Evolutionary conservation across 805 yeast species (phyloP).

Genomic region (Starmerella vaccinii): DNA sequence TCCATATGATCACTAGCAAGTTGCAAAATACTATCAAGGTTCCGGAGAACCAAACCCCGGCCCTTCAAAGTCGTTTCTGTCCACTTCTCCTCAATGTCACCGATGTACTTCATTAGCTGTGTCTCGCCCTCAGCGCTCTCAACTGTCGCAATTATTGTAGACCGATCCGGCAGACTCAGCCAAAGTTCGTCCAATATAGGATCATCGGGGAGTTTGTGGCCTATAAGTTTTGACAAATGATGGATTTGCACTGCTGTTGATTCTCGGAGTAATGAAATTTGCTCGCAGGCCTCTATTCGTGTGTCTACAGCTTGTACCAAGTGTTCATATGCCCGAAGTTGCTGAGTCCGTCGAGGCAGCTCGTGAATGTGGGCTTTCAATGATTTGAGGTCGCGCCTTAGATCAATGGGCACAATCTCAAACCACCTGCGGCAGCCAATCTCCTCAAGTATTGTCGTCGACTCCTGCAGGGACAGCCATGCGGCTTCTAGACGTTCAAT

Average conservation of each 20-base stretch:
- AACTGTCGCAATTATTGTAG: conserved; percentile 40
- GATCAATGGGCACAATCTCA: neutral
- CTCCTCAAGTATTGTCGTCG: neutral
- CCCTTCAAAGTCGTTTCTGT: conserved; percentile 39
- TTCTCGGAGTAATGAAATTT: conserved; percentile 32
- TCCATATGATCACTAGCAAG: conserved; percentile 51
- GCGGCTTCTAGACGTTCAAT: conserved; percentile 1
- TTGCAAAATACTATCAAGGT: conserved; percentile 57
- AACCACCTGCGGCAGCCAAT: neutral
- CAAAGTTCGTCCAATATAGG: conserved; percentile 53
- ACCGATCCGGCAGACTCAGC: conserved; percentile 38
- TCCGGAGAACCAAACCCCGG: conserved; percentile 47
- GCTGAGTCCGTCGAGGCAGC: conserved; percentile 4
- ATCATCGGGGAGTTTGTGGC: conserved; percentile 1
- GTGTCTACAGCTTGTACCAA: neutral
- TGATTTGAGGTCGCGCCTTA: neutral
- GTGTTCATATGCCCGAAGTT: neutral
- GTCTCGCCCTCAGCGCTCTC: conserved; percentile 65
- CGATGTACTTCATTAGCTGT: conserved; percentile 49
- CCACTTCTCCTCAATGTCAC: conserved; percentile 50
- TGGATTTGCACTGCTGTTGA: conserved; percentile 49
- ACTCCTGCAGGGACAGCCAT: neutral
- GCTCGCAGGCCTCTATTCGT: neutral
- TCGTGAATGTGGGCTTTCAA: neutral
- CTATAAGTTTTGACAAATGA: conserved; percentile 49